phyloP scores from a whole-genome alignment of 2,329 filamentous ascomycete genomes.

The Tolypocladium pustulatum region DNA sequence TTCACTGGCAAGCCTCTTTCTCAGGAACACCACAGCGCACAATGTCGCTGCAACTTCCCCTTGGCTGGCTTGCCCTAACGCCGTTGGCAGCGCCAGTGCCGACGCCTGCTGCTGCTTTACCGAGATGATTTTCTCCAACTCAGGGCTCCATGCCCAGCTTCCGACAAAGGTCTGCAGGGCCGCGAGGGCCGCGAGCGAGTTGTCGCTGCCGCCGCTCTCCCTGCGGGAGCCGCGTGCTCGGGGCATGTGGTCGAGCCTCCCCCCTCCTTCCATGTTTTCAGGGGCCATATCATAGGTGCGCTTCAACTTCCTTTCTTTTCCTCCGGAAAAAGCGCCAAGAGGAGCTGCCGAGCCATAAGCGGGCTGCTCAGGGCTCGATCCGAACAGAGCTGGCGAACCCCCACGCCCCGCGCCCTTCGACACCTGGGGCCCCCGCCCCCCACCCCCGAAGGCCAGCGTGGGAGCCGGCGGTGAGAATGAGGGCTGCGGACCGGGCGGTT shows the following conservation, averaged over 20 bases:
- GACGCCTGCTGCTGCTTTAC: conserved; percentile 3
- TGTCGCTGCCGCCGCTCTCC: background rate
- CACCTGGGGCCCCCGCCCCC: background rate
- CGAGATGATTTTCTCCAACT: conserved; percentile 17
- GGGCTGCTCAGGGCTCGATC: background rate
- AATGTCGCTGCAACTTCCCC: conserved; percentile 15
- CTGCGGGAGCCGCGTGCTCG: background rate
- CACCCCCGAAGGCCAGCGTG: background rate
- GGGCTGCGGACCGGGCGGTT: background rate
- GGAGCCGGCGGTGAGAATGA: background rate
- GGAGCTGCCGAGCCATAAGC: background rate
- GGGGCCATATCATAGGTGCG: background rate
- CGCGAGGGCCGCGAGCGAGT: conserved; percentile 27
- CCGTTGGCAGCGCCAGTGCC: conserved; percentile 1
- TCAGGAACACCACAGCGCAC: conserved; percentile 26
- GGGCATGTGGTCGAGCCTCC: background rate
- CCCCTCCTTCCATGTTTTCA: background rate
- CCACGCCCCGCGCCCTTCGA: too few species aligned
- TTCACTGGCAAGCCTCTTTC: conserved; percentile 29
- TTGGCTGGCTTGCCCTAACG: background rate
- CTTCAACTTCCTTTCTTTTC: too few species aligned
- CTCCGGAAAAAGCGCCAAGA: too few species aligned
- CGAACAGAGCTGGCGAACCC: too few species aligned
- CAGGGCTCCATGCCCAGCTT: conserved; percentile 17
- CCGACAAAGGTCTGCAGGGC: conserved; percentile 33